Evolutionary conservation across 2,329 filamentous ascomycete species (phyloP).

Genomic region (Plenodomus lindquistii): DNA sequence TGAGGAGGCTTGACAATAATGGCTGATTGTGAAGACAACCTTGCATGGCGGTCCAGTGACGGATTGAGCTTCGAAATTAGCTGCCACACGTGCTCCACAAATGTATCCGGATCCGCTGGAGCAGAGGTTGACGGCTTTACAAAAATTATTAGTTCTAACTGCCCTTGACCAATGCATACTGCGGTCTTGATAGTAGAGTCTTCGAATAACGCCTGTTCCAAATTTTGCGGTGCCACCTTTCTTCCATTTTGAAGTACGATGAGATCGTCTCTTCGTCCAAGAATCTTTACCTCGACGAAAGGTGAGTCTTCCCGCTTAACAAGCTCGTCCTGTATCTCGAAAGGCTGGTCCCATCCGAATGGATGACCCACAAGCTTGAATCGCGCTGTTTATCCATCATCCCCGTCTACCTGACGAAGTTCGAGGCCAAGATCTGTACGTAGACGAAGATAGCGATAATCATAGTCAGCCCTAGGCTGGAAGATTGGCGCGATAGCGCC

Average conservation of each 20-base stretch:
- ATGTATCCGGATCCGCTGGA: too few relatives aligned
- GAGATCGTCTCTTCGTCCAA: slow-evolving; percentile 35
- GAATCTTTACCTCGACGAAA: neutral
- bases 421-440: slow-evolving; percentile 37
- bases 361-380: too few relatives aligned
- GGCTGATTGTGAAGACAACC: neutral
- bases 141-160: neutral
- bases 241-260: slow-evolving; percentile 26
- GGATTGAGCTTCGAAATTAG: too few relatives aligned
- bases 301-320: too few relatives aligned
- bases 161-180: neutral
- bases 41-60: neutral
- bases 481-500: slow-evolving; percentile 43
- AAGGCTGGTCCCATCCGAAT: too few relatives aligned
- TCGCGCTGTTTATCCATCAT: neutral
- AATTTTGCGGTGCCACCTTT: slow-evolving; percentile 10
- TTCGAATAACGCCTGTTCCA: slow-evolving; percentile 12
- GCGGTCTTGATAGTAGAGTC: neutral
- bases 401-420: slow-evolving; percentile 6
- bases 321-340: too few relatives aligned
- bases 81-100: too few relatives aligned
- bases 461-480: slow-evolving; percentile 31
- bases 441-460: slow-evolving; percentile 39
- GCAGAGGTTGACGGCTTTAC: too few relatives aligned
- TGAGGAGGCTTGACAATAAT: neutral